These are phyloP conservation scores for Leccinum pellstonianum DNA, from an alignment of 768 basidiomycete species.

Conservation along the genomic window DNA sequence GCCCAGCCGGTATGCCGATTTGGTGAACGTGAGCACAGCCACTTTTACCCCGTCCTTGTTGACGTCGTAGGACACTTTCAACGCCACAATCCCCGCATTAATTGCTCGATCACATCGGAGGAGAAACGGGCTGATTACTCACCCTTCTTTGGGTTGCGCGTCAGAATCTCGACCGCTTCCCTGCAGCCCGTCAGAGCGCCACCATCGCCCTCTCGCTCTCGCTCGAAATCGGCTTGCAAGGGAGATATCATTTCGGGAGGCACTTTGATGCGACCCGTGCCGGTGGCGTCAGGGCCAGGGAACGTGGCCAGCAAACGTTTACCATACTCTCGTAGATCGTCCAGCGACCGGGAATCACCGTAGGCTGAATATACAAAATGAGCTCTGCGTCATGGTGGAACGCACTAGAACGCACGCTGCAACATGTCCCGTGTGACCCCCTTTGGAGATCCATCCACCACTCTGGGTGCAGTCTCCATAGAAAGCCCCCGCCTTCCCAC, in stretches of 20 bases:
- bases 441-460: constrained; percentile 24
- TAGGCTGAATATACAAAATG: constrained; percentile 12
- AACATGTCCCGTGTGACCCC: constrained; percentile 3
- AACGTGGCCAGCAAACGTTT: constrained; percentile 48
- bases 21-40: constrained; percentile 88
- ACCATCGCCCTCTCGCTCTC: constrained; percentile 42
- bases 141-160: constrained; percentile 89
- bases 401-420: constrained; percentile 16
- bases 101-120: background rate
- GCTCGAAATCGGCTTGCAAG: constrained; percentile 25
- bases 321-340: constrained; percentile 55
- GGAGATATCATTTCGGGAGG: constrained; percentile 28
- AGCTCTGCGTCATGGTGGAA: background rate
- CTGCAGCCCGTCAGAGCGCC: constrained; percentile 56
- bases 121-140: constrained; percentile 17
- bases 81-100: background rate
- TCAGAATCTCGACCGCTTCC: constrained; percentile 89
- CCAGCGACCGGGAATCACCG: constrained; percentile 31
- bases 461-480: constrained; percentile 27
- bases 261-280: constrained; percentile 25
- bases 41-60: constrained; percentile 90
- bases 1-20: constrained; percentile 87
- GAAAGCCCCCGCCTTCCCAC: constrained; percentile 43
- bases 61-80: constrained; percentile 87
- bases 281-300: constrained; percentile 31